These are phyloP conservation scores for Rhynchosporium secalis DNA, from an alignment of 2,329 filamentous ascomycete species.

Conservation along the genomic window DNA sequence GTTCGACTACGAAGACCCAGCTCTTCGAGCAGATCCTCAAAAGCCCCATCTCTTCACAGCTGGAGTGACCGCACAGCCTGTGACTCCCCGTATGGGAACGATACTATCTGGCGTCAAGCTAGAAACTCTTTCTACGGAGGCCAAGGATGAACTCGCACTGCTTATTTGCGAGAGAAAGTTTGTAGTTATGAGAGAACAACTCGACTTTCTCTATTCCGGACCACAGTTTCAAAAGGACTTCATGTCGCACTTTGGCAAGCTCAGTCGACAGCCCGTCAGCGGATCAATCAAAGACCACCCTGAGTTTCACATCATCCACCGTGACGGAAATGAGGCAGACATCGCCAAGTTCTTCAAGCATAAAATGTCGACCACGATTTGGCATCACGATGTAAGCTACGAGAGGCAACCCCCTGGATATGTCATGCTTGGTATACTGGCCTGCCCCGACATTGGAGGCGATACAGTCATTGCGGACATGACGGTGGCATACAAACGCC, in stretches of 20 bases:
- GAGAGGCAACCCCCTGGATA: constrained; percentile 70
- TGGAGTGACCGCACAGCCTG: constrained; percentile 60
- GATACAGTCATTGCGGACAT: constrained; percentile 73
- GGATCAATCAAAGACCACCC: constrained; percentile 60
- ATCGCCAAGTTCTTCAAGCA: constrained; percentile 62
- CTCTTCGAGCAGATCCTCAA: constrained; percentile 58
- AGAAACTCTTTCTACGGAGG: constrained; percentile 40
- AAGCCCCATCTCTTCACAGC: constrained; percentile 61
- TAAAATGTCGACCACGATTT: constrained; percentile 62
- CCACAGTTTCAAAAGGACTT: constrained; percentile 63
- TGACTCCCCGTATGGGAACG: constrained; percentile 48
- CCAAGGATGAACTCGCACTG: constrained; percentile 47
- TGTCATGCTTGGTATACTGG: constrained; percentile 56
- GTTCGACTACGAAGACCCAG: constrained; percentile 49
- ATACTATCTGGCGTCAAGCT: constrained; percentile 45
- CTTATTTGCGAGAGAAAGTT: constrained; percentile 45
- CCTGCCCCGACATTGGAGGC: constrained; percentile 58
- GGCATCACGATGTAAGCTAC: constrained; percentile 72
- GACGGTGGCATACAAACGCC: constrained; percentile 60
- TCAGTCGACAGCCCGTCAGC: constrained; percentile 70
- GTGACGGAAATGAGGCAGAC: constrained; percentile 59
- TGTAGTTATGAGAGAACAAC: constrained; percentile 51
- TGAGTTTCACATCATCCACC: constrained; percentile 66
- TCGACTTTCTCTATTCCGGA: constrained; percentile 53
- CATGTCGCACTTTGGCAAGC: constrained; percentile 61